Percentiles rank a stretch among this genome's conserved stretches.
Evolutionary conservation across 176 grass and related monocot genomes (phyloP).

Genomic region (Eremochloa ophiuroides): DNA sequence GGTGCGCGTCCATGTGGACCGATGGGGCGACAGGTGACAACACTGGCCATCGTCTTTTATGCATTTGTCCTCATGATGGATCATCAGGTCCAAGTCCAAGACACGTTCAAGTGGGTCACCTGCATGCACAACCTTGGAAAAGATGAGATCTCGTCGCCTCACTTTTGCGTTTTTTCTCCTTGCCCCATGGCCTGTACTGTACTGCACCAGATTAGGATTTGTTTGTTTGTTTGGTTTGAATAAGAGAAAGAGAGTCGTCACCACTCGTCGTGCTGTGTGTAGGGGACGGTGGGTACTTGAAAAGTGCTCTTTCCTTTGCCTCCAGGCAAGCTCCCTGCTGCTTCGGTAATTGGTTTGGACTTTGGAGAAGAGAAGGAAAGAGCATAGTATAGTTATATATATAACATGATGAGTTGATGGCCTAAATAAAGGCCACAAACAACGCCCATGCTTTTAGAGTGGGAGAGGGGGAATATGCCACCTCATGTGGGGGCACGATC

Average conservation of each 20-base stretch:
- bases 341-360: conserved; percentile 13
- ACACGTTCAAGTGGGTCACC: conserved; percentile 32
- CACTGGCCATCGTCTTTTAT: not conserved
- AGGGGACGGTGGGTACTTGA: not conserved
- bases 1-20: conserved; percentile 7
- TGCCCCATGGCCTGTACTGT: conserved; percentile 12
- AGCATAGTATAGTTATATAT: not conserved
- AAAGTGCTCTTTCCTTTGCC: conserved; percentile 32
- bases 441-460: not conserved
- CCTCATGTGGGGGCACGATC: conserved; percentile 20
- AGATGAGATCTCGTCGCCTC: conserved; percentile 17
- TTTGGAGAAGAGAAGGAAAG: not conserved
- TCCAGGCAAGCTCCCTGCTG: not conserved
- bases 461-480: conserved; percentile 1
- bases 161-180: not conserved
- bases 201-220: conserved; percentile 20
- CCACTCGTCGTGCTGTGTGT: not conserved
- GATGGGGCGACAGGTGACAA: not conserved
- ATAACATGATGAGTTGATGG: not conserved
- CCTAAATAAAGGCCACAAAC: conserved; percentile 10
- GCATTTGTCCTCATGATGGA: conserved; percentile 1
- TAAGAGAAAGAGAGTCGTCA: not conserved
- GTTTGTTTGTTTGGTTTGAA: conserved; percentile 8
- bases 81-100: not conserved
- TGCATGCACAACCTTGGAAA: conserved; percentile 31